Base-by-base conservation (phyloP, 2,329 filamentous ascomycete species). In the Alternaria sp. region DNA sequence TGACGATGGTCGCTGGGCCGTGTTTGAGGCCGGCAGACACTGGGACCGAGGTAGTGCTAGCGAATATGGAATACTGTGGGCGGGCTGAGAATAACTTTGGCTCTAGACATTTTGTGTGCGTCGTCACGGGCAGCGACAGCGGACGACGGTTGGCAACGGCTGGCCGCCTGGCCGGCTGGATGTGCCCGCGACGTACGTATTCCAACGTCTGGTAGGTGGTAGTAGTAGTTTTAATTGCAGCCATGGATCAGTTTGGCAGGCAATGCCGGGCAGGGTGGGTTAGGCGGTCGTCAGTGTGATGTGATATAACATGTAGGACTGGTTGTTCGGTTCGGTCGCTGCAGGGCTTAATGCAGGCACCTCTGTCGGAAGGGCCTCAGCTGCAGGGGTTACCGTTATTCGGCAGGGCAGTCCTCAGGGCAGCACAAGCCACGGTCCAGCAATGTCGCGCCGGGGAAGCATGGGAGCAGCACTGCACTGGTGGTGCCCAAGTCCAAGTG, bases 301-400 rank as follows among this genome's bases (percentile, higher is more conserved):
- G 14, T n/a, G 14, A 7, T 11, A 11, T 30, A 30, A 11, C 16
- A 38, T 38, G 18, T 20, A 20, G 16, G 18, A 9, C 38, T 39
- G n/a, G 8, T 3, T 41, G 38, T 22, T 22, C 18, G 38, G 39
- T 12, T 42, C 39, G 20, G 20, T 42, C 38, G 39, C 39, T 42
- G 39, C 39, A 42, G 39, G 54, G 54, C 36, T 51, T 38, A n/a
- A 51, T 57, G 54, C 54, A 57, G 54, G 54, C 54, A 57, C 54
- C 11, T 11, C 7, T 34, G n/a, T 14, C 46, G 28, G n/a, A 36
- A 34, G 16, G 44, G 18, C 18, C 12, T 18, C 18, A 12, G 16
- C 46, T 28, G 46, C 54, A 57, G 47, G 54, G 54, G 54, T 44
- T 12, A 11, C 39, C 47, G 39, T 47, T 43, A 36, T 12, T 39